These are phyloP conservation scores for Pseudozyma pruni DNA, from an alignment of 1,284 basidiomycete genomes.

Conservation along the genomic window DNA sequence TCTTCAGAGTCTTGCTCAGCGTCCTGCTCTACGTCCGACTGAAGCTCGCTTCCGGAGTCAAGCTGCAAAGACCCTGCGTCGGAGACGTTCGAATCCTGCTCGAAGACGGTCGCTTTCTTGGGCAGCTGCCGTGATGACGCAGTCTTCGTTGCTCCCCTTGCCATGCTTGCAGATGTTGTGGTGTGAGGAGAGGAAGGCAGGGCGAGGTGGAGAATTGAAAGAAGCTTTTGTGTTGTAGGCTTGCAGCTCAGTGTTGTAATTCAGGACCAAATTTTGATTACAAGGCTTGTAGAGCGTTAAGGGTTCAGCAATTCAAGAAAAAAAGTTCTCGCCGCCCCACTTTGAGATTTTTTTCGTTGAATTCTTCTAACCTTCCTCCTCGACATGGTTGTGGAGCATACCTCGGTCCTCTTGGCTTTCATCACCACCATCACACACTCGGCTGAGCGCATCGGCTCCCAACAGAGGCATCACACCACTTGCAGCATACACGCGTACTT, in stretches of 20 bases:
- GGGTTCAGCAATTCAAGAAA: slow-evolving; percentile 23
- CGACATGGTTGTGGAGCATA: slow-evolving; percentile 7
- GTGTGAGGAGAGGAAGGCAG: neutral
- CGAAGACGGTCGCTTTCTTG: slow-evolving; percentile 21
- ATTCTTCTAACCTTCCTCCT: slow-evolving; percentile 1
- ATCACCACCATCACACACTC: neutral
- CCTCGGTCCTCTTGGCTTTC: too few species aligned
- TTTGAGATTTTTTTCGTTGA: slow-evolving; percentile 10
- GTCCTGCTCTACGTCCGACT: slow-evolving; percentile 11
- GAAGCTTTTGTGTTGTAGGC: neutral
- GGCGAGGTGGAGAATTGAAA: slow-evolving; percentile 13
- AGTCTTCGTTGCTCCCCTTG: slow-evolving; percentile 1
- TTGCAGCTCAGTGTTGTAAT: slow-evolving; percentile 6
- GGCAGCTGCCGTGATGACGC: neutral
- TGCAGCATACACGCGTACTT: too few species aligned
- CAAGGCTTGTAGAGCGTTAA: slow-evolving; percentile 11
- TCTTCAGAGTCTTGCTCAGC: slow-evolving; percentile 4
- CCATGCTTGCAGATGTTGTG: slow-evolving; percentile 11
- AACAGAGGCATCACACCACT: too few species aligned
- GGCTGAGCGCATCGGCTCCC: too few species aligned
- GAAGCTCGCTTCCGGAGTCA: slow-evolving; percentile 24
- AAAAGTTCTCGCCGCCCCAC: slow-evolving; percentile 4
- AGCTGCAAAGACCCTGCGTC: slow-evolving; percentile 27
- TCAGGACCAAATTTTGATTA: slow-evolving; percentile 15
- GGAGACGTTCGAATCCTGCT: slow-evolving; percentile 39